Evolutionary conservation across 306 rosid species (phyloP).

Genomic region (Vachellia collinsii): DNA sequence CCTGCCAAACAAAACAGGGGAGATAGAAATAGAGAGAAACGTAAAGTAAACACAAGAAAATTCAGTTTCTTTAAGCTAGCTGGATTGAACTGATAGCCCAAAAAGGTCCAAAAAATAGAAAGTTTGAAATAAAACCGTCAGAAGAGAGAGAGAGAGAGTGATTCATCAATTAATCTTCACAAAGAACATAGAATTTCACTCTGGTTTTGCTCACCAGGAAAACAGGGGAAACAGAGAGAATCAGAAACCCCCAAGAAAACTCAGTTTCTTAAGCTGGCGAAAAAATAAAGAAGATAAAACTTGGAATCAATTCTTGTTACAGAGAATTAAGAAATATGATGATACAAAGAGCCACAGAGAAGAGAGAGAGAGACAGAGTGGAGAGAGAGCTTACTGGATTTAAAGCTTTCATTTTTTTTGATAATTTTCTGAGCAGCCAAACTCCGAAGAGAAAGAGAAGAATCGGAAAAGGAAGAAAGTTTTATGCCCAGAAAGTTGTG

Average conservation of each 20-base stretch:
- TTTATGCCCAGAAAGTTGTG: neutral
- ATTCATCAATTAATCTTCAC: neutral
- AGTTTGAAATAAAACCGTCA: neutral
- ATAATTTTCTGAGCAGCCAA: neutral
- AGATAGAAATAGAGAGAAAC: neutral
- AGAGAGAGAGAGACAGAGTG: too few relatives aligned
- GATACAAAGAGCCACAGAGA: neutral
- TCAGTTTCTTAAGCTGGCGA: neutral
- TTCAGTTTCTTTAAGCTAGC: neutral
- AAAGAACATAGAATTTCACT: neutral
- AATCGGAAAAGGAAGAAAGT: neutral
- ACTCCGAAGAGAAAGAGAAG: neutral
- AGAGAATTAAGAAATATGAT: neutral
- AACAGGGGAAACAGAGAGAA: neutral
- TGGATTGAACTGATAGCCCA: neutral
- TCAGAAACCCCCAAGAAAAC: neutral
- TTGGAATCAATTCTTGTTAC: neutral
- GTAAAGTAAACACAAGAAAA: neutral
- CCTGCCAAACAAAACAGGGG: neutral
- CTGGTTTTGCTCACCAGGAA: neutral
- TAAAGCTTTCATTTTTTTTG: neutral
- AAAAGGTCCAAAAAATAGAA: neutral
- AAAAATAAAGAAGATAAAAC: neutral
- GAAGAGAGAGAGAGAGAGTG: neutral
- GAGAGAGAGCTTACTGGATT: conserved; percentile 1